Conservation (phyloP, 306 rosid species). For the Cicer yamashitae region DNA sequence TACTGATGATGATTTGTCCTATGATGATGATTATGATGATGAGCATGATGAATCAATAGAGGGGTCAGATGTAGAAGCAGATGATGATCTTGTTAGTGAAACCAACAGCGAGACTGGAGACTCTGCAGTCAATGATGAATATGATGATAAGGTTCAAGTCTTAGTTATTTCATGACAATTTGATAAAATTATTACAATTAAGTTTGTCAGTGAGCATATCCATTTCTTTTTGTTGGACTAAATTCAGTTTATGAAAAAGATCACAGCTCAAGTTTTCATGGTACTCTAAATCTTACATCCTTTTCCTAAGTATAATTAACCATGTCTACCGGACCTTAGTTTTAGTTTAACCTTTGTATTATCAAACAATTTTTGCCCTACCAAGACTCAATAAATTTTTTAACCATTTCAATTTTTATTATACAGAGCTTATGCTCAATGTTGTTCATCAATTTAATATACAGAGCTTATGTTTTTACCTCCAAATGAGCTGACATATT, state of each 20-base stretch:
- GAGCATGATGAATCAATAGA: conserved; percentile 48
- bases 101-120: conserved; percentile 58
- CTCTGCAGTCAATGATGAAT: conserved; percentile 44
- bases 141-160: conserved; percentile 61
- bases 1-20: conserved; percentile 74
- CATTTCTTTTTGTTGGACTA: conserved; percentile 39
- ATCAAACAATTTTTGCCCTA: conserved; percentile 38
- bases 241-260: conserved; percentile 30
- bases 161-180: conserved; percentile 40
- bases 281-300: conserved; percentile 27
- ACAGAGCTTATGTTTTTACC: not conserved
- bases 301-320: conserved; percentile 40
- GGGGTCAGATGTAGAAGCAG: conserved; percentile 64
- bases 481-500: conserved; percentile 2
- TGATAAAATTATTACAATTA: conserved; percentile 24
- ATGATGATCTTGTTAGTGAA: conserved; percentile 61
- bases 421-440: not conserved
- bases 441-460: conserved; percentile 21
- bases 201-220: conserved; percentile 20
- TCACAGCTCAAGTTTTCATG: conserved; percentile 6
- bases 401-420: conserved; percentile 1
- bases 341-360: conserved; percentile 32
- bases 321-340: conserved; percentile 17
- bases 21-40: conserved; percentile 70
- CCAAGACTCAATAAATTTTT: not conserved